Conservation (phyloP, 2,329 filamentous ascomycete genomes). For the Lecanicillium sp. region DNA sequence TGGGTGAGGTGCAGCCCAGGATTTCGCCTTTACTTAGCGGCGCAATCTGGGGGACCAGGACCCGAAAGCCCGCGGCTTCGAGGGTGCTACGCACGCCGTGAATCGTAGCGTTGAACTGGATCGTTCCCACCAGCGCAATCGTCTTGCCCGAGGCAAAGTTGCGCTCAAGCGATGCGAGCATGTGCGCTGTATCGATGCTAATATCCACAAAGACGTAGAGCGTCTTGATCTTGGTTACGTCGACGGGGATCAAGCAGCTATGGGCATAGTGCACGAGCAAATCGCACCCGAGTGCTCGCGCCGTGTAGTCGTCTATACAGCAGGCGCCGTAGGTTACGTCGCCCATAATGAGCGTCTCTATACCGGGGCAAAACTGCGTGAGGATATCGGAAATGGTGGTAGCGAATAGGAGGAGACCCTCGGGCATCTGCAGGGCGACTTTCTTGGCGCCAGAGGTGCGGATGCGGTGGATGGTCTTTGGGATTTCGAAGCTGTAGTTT, state of each 20-base stretch:
- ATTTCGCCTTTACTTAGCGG: constrained; percentile 90
- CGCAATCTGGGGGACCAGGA: constrained; percentile 85
- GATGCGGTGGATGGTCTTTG: constrained; percentile 94
- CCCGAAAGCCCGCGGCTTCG: constrained; percentile 74
- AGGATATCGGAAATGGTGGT: constrained; percentile 97
- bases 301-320: constrained; percentile 98
- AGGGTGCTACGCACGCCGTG: constrained; percentile 74
- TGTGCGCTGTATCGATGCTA: constrained; percentile 82
- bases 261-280: constrained; percentile 95
- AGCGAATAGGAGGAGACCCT: constrained; percentile 88
- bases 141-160: constrained; percentile 83
- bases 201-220: constrained; percentile 98
- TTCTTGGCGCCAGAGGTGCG: constrained; percentile 69
- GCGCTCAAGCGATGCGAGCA: constrained; percentile 76
- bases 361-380: constrained; percentile 84
- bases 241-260: constrained; percentile 90
- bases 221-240: constrained; percentile 93
- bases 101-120: constrained; percentile 96
- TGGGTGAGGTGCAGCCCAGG: constrained; percentile 89
- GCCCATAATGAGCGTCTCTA: constrained; percentile 95
- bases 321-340: constrained; percentile 98
- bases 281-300: constrained; percentile 86
- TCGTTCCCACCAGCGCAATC: constrained; percentile 89
- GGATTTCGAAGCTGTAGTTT: constrained; percentile 99
- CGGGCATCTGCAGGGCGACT: constrained; percentile 93